phyloP scores from a whole-genome alignment of 2,329 filamentous ascomycete species.

The Colletotrichum lini region DNA sequence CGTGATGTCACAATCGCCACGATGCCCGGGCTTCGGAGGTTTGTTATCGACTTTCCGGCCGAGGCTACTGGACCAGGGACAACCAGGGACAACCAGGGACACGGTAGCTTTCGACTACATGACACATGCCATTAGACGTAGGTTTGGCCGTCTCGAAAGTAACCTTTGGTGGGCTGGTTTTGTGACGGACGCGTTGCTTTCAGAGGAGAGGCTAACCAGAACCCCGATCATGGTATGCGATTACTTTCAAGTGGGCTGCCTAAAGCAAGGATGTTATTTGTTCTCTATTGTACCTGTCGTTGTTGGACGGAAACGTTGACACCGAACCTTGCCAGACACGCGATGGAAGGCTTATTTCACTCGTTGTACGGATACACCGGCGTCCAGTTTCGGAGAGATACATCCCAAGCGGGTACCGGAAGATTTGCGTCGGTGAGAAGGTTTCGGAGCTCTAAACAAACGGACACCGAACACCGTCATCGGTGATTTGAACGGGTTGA shows the following conservation, averaged over 20 bases:
- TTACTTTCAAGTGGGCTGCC: conserved; percentile 1
- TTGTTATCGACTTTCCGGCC: background rate
- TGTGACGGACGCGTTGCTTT: background rate
- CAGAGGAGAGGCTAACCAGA: conserved; percentile 5
- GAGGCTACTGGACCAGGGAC: conserved; percentile 15
- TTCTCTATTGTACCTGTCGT: background rate
- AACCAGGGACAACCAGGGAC: conserved; percentile 1
- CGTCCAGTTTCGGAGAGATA: conserved; percentile 8
- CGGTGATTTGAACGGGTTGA: background rate
- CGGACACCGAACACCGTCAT: conserved; percentile 8
- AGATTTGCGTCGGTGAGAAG: background rate
- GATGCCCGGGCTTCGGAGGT: conserved; percentile 4
- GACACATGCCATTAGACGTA: conserved; percentile 26
- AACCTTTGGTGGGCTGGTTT: conserved; percentile 1
- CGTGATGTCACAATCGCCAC: conserved; percentile 14
- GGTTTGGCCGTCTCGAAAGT: conserved; percentile 24
- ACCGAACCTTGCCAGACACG: conserved; percentile 28
- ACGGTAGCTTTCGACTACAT: conserved; percentile 6
- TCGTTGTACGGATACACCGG: background rate
- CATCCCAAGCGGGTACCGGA: conserved; percentile 25
- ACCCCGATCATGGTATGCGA: conserved; percentile 1
- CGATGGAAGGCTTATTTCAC: conserved; percentile 23
- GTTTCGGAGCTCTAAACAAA: conserved; percentile 1
- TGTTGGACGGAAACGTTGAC: conserved; percentile 22
- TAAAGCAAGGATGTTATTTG: conserved; percentile 22